Evolutionary conservation across 768 basidiomycete species (phyloP), one percentile per base, ranked within the genome.

Genomic region (Porpolomopsis calyptriformis): DNA sequence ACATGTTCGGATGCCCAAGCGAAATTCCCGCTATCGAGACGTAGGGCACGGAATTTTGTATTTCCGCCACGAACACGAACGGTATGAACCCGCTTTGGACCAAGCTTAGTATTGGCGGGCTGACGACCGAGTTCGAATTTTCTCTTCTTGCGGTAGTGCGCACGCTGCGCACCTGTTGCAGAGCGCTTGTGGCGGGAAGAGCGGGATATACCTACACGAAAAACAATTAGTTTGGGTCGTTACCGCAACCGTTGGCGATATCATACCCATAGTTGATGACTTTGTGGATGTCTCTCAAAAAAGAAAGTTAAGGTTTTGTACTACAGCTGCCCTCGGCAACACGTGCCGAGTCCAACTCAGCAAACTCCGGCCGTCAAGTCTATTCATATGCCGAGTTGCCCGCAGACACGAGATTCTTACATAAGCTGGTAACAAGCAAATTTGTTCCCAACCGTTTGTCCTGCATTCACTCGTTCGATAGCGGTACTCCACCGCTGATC

Each of bases 51-150:
- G 75, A 80, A 82, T 70, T 99, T 99, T 66, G 78, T 53, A 75
- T 92, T 97, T 48, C 96, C 96, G 52, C 96, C 96, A 60, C 96
- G 88, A 31, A 85, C 83, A 60, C 96, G 88, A 53, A 99, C 92
- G 46, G 80, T 77, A 73, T 98, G 96, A 59, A 99, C 72, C 50
- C 96, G 88, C 75, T 98, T 98, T 46, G 83, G 61, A 42, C 96
- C 93, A 54, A 99, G 82, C 75, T 89, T 97, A 63, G 96, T 99
- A 78, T 73, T 91, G 56, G 96, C 96, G 48, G 96, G 74, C 66
- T 98, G 96, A 64, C 96, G 91, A 64, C 94, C 96, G 60, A 97
- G 82, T 78, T 99, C 96, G 71, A 98, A 98, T 75, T 98, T 97
- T 84, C 96, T 83, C 89, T 98, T 99, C 80, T 99, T 99, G 77